phyloP scores from a whole-genome alignment of 257 asterid genomes.

The Solanum gracilifrons region DNA sequence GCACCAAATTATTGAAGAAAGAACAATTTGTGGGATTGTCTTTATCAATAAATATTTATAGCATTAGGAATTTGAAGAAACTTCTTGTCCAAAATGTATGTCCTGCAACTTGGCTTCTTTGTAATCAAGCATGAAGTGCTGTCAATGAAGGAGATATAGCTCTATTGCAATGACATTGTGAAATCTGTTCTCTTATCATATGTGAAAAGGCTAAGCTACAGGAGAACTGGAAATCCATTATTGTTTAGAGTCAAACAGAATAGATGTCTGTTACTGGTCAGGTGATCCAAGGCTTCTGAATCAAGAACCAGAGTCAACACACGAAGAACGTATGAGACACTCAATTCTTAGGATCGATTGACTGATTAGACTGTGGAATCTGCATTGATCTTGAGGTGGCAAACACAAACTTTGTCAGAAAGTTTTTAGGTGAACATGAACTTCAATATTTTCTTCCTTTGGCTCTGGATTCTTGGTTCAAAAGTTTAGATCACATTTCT shows the following conservation, averaged over 20 bases:
- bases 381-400: neutral
- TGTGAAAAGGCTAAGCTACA: neutral
- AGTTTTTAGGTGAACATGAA: neutral
- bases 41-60: neutral
- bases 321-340: neutral
- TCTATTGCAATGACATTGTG: neutral
- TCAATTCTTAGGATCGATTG: neutral
- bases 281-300: neutral
- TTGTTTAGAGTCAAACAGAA: neutral
- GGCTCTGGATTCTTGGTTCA: neutral
- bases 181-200: neutral
- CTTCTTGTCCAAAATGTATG: neutral
- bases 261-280: neutral
- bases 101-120: neutral
- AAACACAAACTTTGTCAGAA: neutral
- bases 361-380: neutral
- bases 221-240: neutral
- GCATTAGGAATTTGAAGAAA: neutral
- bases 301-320: neutral
- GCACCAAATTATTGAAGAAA: neutral
- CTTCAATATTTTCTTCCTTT: neutral
- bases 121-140: neutral
- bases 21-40: neutral
- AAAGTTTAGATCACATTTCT: neutral
- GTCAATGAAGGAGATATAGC: neutral